phyloP scores from a whole-genome alignment of 768 basidiomycete species.

The Tephrocybe sp. region DNA sequence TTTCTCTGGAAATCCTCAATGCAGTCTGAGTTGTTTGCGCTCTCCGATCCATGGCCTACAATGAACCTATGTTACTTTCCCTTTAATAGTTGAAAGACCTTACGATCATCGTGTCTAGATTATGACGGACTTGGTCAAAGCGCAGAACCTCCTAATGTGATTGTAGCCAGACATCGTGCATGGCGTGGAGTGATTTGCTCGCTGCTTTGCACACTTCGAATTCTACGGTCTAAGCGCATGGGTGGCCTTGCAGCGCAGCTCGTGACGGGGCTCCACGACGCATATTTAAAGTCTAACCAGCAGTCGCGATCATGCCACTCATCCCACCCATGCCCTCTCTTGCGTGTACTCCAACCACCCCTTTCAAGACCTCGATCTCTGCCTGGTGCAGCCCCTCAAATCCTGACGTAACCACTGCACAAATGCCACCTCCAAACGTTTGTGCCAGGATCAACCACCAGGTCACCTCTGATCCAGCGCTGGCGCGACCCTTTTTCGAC shows the following conservation, averaged over 20 bases:
- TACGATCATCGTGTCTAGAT: too few species aligned
- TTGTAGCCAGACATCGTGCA: too few species aligned
- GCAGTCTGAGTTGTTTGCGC: too few species aligned
- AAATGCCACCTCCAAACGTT: slow-evolving; percentile 15
- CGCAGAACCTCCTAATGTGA: too few species aligned
- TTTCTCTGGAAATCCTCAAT: too few species aligned
- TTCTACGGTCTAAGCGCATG: neutral
- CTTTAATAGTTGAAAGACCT: too few species aligned
- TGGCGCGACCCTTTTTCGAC: slow-evolving; percentile 25
- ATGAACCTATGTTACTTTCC: too few species aligned
- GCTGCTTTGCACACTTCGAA: slow-evolving; percentile 1
- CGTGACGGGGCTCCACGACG: slow-evolving; percentile 3
- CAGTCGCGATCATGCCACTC: slow-evolving; percentile 5
- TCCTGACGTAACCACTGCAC: neutral
- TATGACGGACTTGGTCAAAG: too few species aligned
- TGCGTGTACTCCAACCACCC: neutral
- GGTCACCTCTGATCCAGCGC: slow-evolving; percentile 21
- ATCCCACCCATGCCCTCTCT: slow-evolving; percentile 12
- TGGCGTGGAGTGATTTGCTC: too few species aligned
- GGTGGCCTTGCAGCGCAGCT: slow-evolving; percentile 6
- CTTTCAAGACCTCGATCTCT: slow-evolving; percentile 1
- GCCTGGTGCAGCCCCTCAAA: slow-evolving; percentile 7
- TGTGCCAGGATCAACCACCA: slow-evolving; percentile 20
- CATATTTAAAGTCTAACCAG: slow-evolving; percentile 11
- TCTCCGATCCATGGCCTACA: too few species aligned